Base-by-base conservation (phyloP, 2,329 filamentous ascomycete genomes). In the Alternaria triticimaculans region DNA sequence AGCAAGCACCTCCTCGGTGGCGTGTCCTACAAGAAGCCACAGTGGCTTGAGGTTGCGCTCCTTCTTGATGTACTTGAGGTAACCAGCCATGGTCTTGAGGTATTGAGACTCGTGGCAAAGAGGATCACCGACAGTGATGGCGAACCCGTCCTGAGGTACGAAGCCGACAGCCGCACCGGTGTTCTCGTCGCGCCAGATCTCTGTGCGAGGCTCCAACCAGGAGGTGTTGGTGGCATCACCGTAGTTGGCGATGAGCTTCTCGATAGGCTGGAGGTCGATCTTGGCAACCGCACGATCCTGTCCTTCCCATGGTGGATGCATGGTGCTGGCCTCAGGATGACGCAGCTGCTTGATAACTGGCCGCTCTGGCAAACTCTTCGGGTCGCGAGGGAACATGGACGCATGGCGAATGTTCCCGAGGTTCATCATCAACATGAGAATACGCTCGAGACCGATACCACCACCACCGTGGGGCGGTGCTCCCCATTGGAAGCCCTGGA, bases 221-320 rank as follows among this genome's bases (percentile, higher is more conserved):
- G 93, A 96, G 0, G 94, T 97, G 75, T 97, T 96, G 53, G 93
- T 94, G 2, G 94, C 93, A 80, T 97, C 94, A 66, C 94, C 94
- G 72, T 97, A 97, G 80, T 97, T 97, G 76, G 93, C 93, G 78
- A 97, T 94, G 45, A 97, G 89, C 76, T 97, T 91, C 77, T 94
- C 92, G 6, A 97, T 78, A 0, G 92, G 86, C 55, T 94, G 94
- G 58, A 91, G 83, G 54, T 89, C 85, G 8, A 84, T 82, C 55
- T 81, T 77, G 12, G 84, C 84, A 3, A 79, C 55, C 50, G 77
- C 80, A 55, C 83, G 80, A 80, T 87, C 75, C 83, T 85, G 60
- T 81, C 84, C 69, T 76, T 80, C 83, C 89, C 89, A 92, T 30
- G 87, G 84, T 64, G 91, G 86, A 73, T 89, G 87, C 68, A 92